Conservation (phyloP, 306 rosid genomes). For the Erythrophleum fordii region DNA sequence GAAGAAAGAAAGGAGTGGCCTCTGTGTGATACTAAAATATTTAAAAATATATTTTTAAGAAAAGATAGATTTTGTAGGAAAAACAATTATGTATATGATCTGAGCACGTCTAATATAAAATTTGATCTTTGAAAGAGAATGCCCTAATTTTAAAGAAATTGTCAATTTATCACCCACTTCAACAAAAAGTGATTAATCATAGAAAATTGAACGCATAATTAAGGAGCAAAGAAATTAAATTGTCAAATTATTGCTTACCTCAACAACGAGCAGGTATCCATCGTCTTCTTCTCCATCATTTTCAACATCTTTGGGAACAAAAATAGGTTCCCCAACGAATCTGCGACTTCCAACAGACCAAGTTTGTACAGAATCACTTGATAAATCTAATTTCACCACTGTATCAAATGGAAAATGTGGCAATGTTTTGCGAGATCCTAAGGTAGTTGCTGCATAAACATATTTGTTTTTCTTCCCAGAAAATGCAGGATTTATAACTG, state of each 20-base stretch:
- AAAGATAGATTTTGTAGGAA: too few species aligned
- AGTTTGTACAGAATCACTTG: conserved; percentile 48
- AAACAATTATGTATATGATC: too few species aligned
- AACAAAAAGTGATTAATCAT: not conserved
- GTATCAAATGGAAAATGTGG: conserved; percentile 85
- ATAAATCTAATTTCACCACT: conserved; percentile 62
- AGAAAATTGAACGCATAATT: not conserved
- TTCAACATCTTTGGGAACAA: conserved; percentile 60
- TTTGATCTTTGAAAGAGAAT: too few species aligned
- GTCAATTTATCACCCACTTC: too few species aligned
- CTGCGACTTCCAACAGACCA: conserved; percentile 76
- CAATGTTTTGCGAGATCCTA: conserved; percentile 72
- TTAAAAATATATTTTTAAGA: too few species aligned
- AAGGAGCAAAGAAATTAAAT: not conserved
- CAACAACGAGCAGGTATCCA: conserved; percentile 87
- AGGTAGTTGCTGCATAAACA: conserved; percentile 75
- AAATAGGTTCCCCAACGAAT: conserved; percentile 87
- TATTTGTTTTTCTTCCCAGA: conserved; percentile 68
- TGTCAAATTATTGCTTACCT: conserved; percentile 50
- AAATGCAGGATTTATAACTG: conserved; percentile 65
- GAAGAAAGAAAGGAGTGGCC: too few species aligned
- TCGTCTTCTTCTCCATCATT: conserved; percentile 61
- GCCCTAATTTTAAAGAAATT: too few species aligned
- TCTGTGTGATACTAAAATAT: too few species aligned
- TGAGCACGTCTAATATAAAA: too few species aligned